phyloP scores from a whole-genome alignment of 176 grass and related monocot genomes.

The Oryza nivara region DNA sequence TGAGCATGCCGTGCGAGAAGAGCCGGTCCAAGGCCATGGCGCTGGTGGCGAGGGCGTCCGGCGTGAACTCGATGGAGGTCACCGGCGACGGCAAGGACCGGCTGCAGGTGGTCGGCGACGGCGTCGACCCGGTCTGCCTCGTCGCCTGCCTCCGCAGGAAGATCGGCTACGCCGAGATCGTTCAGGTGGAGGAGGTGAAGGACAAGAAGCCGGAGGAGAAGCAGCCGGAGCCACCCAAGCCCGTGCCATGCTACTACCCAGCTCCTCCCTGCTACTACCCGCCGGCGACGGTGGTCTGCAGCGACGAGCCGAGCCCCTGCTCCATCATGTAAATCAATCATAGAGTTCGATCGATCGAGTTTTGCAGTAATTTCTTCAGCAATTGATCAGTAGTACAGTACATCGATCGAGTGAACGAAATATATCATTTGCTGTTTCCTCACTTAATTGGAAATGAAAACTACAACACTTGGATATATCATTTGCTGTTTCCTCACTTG shows the following conservation, averaged over 20 bases:
- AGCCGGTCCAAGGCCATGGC: conserved; percentile 61
- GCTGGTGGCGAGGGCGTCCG: conserved; percentile 44
- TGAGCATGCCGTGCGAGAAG: conserved; percentile 52
- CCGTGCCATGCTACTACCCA: neutral
- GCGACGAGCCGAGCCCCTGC: neutral
- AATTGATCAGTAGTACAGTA: neutral
- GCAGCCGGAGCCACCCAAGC: neutral
- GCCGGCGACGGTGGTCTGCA: too few relatives aligned
- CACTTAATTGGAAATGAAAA: too few relatives aligned
- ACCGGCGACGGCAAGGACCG: conserved; percentile 40
- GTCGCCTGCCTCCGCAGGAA: conserved; percentile 56
- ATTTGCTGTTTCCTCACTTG: too few relatives aligned
- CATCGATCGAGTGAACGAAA: neutral
- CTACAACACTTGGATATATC: too few relatives aligned
- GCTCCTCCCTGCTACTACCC: neutral
- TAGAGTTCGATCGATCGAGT: neutral
- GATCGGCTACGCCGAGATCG: conserved; percentile 52
- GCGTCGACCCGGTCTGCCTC: conserved; percentile 55
- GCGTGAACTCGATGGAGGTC: conserved; percentile 50
- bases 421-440: too few relatives aligned
- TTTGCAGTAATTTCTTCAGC: neutral
- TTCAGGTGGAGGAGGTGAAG: conserved; percentile 67
- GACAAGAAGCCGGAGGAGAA: conserved; percentile 27
- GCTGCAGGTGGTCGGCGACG: conserved; percentile 52
- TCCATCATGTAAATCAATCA: neutral